A percentile compares a stretch with the other conserved stretches of the same genome.
These are phyloP conservation scores for Nitzschia sp. DNA, from an alignment of 108 stramenopile species.

Conservation along the genomic window DNA sequence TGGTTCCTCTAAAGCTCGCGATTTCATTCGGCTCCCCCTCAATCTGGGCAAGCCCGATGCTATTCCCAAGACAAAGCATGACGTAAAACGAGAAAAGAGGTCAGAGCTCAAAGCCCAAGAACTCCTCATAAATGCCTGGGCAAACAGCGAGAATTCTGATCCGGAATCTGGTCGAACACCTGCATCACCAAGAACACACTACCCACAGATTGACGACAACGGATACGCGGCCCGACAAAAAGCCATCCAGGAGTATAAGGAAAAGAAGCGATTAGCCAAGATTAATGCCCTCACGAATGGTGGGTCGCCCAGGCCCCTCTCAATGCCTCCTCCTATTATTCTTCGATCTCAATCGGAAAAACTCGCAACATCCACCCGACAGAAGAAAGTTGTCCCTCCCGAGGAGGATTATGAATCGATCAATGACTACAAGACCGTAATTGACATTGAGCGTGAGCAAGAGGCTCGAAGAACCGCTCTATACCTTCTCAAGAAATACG, in stretches of 20 bases:
- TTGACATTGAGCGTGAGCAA: slow-evolving; percentile 29
- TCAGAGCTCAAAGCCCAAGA: slow-evolving; percentile 3
- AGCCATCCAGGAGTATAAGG: slow-evolving; percentile 1
- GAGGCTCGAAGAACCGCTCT: slow-evolving; percentile 31
- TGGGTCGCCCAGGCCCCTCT: background rate
- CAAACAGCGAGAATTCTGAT: too few relatives aligned
- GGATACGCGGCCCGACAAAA: slow-evolving; percentile 10
- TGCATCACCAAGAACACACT: slow-evolving; percentile 4
- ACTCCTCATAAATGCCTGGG: background rate
- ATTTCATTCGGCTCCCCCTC: slow-evolving; percentile 1
- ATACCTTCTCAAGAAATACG: slow-evolving; percentile 15
- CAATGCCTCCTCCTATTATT: background rate
- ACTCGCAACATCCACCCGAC: slow-evolving; percentile 13
- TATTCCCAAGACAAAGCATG: background rate
- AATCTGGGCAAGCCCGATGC: background rate
- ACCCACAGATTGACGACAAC: slow-evolving; percentile 6
- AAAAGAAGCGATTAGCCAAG: background rate
- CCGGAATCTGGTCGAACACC: background rate
- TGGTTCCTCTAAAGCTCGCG: background rate
- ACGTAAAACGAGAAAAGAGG: slow-evolving; percentile 6
- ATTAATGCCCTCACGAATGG: background rate
- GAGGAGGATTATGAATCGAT: slow-evolving; percentile 27
- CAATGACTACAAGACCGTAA: slow-evolving; percentile 33
- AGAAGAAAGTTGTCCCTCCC: background rate
- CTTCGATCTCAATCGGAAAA: background rate